These are phyloP conservation scores for Cantharellus anzutake DNA, from an alignment of 768 basidiomycete species.

Conservation along the genomic window DNA sequence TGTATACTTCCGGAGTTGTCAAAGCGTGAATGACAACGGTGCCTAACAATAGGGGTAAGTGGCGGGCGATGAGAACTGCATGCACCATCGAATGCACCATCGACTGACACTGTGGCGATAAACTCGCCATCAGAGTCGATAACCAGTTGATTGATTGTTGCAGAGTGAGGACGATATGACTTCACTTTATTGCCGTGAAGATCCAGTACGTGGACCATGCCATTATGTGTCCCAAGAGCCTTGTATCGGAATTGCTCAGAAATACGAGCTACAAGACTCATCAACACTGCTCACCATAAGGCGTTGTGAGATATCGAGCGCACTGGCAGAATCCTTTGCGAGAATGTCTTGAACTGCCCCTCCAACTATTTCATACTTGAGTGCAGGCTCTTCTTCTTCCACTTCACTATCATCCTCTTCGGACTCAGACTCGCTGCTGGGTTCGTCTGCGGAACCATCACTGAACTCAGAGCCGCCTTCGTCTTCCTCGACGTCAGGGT, in stretches of 20 bases:
- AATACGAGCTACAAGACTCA: not conserved
- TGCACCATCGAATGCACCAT: conserved; percentile 33
- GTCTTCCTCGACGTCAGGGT: not conserved
- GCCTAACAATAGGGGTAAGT: conserved; percentile 28
- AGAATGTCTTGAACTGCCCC: conserved; percentile 58
- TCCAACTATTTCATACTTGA: conserved; percentile 77
- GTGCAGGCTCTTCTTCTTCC: conserved; percentile 76
- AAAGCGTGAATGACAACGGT: conserved; percentile 79
- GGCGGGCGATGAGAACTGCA: not conserved
- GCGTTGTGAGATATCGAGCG: conserved; percentile 55
- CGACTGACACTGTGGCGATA: conserved; percentile 80
- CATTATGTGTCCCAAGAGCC: conserved; percentile 85
- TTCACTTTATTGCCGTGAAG: conserved; percentile 65
- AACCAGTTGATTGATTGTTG: conserved; percentile 68
- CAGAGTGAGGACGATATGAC: conserved; percentile 77
- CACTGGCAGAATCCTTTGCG: conserved; percentile 77
- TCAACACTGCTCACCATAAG: conserved; percentile 33
- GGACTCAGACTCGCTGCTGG: not conserved
- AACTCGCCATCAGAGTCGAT: conserved; percentile 77
- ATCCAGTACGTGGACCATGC: conserved; percentile 77
- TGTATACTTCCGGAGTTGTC: conserved; percentile 58
- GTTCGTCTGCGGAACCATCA: not conserved
- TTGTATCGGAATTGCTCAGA: conserved; percentile 18
- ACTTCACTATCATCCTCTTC: conserved; percentile 25
- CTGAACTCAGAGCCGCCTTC: not conserved